These are phyloP conservation scores for Teratosphaeria zuluensis DNA, from an alignment of 2,329 filamentous ascomycete species.

Conservation along the genomic window DNA sequence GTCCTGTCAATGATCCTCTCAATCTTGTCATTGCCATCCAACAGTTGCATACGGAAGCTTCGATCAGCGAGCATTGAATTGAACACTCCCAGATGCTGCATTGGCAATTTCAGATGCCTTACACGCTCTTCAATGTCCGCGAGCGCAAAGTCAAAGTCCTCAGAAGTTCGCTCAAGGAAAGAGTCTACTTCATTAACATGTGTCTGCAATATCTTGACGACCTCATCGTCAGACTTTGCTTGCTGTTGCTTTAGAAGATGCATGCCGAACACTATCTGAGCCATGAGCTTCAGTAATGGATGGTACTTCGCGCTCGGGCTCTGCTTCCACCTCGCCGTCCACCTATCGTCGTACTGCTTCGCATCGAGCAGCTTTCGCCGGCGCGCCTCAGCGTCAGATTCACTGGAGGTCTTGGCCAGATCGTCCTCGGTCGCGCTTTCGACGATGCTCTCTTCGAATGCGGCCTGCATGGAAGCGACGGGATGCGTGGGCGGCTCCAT, in stretches of 20 bases:
- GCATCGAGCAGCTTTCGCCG: slow-evolving; percentile 60
- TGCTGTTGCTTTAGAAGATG: slow-evolving; percentile 76
- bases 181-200: slow-evolving; percentile 93
- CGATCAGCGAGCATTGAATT: slow-evolving; percentile 81
- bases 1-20: slow-evolving; percentile 82
- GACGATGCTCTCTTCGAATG: slow-evolving; percentile 72
- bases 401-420: neutral
- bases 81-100: slow-evolving; percentile 74
- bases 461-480: slow-evolving; percentile 64
- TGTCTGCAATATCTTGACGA: slow-evolving; percentile 77
- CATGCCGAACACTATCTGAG: slow-evolving; percentile 89
- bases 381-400: slow-evolving; percentile 47
- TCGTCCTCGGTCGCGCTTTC: slow-evolving; percentile 34
- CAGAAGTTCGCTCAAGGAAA: slow-evolving; percentile 75
- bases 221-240: slow-evolving; percentile 80
- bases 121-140: slow-evolving; percentile 73
- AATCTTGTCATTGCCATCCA: slow-evolving; percentile 82
- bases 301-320: slow-evolving; percentile 69
- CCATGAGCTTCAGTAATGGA: slow-evolving; percentile 78
- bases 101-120: slow-evolving; percentile 68
- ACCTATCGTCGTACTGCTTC: slow-evolving; percentile 58
- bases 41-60: slow-evolving; percentile 68
- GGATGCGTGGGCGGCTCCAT: slow-evolving; percentile 53
- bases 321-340: slow-evolving; percentile 66
- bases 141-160: slow-evolving; percentile 71